phyloP scores from a whole-genome alignment of 129 eudicot genomes.

The Oenanthe sinensis region DNA sequence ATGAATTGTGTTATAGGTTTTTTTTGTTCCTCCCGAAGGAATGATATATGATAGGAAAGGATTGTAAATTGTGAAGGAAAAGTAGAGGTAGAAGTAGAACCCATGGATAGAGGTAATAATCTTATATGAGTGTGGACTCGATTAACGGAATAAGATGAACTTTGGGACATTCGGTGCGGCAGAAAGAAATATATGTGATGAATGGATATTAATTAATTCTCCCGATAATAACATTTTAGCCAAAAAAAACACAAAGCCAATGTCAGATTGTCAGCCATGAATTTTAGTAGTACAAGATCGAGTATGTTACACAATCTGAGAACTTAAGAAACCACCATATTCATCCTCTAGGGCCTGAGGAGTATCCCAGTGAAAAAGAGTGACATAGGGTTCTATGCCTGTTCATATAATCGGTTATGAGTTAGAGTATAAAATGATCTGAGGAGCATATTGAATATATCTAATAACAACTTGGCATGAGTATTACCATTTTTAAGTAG shows the following conservation, averaged over 20 bases:
- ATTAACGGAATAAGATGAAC: not conserved
- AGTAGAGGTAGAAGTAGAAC: not conserved
- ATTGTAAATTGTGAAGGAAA: not conserved
- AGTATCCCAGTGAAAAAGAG: constrained; percentile 29
- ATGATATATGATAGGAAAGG: not conserved
- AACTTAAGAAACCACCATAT: constrained; percentile 21
- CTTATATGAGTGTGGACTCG: not conserved
- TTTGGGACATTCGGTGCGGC: no score
- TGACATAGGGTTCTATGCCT: constrained; percentile 15
- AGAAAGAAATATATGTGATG: not conserved
- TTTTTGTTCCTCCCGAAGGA: not conserved
- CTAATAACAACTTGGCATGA: not conserved
- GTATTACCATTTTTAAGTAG: constrained; percentile 12
- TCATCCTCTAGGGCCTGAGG: constrained; percentile 23
- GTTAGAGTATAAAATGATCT: not conserved
- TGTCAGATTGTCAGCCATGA: not conserved
- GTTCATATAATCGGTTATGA: not conserved
- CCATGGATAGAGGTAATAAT: not conserved
- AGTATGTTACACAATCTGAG: constrained; percentile 16
- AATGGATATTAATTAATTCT: no score
- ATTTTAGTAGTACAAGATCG: not conserved
- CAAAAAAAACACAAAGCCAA: not conserved
- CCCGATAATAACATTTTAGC: not conserved
- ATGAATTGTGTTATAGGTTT: not conserved
- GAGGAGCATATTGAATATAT: not conserved